These are phyloP conservation scores for Calonectria fujianensis DNA, from an alignment of 2,329 filamentous ascomycete species.

Conservation along the genomic window DNA sequence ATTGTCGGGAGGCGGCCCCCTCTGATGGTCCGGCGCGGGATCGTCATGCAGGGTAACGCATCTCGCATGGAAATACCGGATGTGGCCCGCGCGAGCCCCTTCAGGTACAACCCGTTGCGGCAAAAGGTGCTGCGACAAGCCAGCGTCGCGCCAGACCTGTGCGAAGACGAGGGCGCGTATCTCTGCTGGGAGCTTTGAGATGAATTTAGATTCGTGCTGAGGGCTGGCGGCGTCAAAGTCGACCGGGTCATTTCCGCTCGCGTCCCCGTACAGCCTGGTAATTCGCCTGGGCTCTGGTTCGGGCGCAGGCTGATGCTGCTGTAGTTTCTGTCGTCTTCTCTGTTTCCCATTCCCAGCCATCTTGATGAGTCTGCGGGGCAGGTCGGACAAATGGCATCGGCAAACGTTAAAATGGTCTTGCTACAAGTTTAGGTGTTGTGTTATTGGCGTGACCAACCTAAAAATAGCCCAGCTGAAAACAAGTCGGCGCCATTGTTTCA, in stretches of 20 bases:
- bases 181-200: constrained; percentile 22
- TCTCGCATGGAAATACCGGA: constrained; percentile 17
- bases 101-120: background rate
- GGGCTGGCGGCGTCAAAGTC: constrained; percentile 14
- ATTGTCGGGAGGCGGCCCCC: constrained; percentile 22
- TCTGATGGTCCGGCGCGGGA: background rate
- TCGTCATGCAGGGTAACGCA: constrained; percentile 21
- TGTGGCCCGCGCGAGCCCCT: too few relatives aligned
- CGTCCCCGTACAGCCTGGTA: background rate
- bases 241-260: background rate
- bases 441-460: background rate
- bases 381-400: background rate
- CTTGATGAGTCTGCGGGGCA: background rate
- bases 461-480: constrained; percentile 21
- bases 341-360: background rate
- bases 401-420: background rate
- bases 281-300: background rate
- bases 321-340: background rate
- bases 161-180: constrained; percentile 11
- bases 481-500: background rate
- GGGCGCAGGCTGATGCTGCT: background rate
- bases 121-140: constrained; percentile 20
- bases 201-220: constrained; percentile 1
- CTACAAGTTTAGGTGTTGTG: background rate
- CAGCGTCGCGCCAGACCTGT: constrained; percentile 12